phyloP scores from a whole-genome alignment of 371 early-diverging fungal genomes.

The Mortierella sp. region DNA sequence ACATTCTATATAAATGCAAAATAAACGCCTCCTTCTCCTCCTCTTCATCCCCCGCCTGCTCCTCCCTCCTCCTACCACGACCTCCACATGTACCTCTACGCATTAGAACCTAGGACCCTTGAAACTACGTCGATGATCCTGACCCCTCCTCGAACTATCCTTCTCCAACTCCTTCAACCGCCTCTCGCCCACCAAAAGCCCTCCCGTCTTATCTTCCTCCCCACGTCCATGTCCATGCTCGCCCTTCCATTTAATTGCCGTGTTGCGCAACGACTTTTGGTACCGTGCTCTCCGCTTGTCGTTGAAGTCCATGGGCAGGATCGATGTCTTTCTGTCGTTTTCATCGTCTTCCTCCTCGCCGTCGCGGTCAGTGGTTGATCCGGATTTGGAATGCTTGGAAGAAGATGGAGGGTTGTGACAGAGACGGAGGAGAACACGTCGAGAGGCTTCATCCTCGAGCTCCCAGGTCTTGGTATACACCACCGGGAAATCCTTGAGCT shows the following conservation, averaged over 20 bases:
- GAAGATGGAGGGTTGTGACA: conserved; percentile 42
- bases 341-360: conserved; percentile 8
- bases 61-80: no score
- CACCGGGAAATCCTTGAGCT: conserved; percentile 63
- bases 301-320: conserved; percentile 12
- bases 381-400: neutral
- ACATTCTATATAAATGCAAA: neutral
- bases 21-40: neutral
- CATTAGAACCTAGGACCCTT: neutral
- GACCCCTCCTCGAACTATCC: conserved; percentile 33
- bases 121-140: conserved; percentile 25
- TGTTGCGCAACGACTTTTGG: conserved; percentile 40
- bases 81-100: neutral
- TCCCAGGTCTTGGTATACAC: conserved; percentile 71
- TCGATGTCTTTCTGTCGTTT: conserved; percentile 2
- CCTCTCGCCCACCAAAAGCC: conserved; percentile 40
- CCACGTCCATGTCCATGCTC: conserved; percentile 35
- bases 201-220: conserved; percentile 25
- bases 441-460: conserved; percentile 65
- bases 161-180: conserved; percentile 40
- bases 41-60: neutral
- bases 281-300: conserved; percentile 32
- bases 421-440: conserved; percentile 58
- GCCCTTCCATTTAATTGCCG: conserved; percentile 56
- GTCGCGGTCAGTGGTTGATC: neutral